Conservation (phyloP, 257 asterid genomes). For the Solanum megistacrolobum region DNA sequence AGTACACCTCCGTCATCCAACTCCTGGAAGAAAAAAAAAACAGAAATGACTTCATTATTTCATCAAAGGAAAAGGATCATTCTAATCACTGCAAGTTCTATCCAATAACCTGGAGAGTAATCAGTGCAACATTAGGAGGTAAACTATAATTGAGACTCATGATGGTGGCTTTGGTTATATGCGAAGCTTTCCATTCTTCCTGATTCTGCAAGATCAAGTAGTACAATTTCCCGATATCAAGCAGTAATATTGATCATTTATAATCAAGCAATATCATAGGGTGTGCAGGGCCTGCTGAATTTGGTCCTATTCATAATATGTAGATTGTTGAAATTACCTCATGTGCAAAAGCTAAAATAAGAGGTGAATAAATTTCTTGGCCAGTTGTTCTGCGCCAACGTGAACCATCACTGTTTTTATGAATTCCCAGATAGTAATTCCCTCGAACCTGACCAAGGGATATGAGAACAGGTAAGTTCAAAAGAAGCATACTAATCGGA, state of each 20-base stretch:
- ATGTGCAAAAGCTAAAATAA: conserved; percentile 59
- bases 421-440: conserved; percentile 44
- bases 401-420: conserved; percentile 53
- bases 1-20: conserved; percentile 47
- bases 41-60: conserved; percentile 1
- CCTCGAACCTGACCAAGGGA: conserved; percentile 56
- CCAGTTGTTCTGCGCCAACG: conserved; percentile 78
- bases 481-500: not conserved
- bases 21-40: conserved; percentile 27
- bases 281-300: not conserved
- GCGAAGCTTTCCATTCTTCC: conserved; percentile 49
- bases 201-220: conserved; percentile 33
- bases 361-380: conserved; percentile 87
- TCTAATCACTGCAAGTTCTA: not conserved
- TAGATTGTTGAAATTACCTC: conserved; percentile 32
- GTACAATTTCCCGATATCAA: not conserved
- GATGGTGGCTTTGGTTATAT: conserved; percentile 26
- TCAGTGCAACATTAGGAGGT: conserved; percentile 65
- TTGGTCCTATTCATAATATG: not conserved
- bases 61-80: not conserved
- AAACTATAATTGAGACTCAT: conserved; percentile 61
- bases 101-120: conserved; percentile 66
- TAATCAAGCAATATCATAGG: not conserved
- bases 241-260: not conserved
- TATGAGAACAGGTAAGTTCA: not conserved